phyloP scores from a whole-genome alignment of 106 monocot species.

The Dendrobium chrysotoxum region DNA sequence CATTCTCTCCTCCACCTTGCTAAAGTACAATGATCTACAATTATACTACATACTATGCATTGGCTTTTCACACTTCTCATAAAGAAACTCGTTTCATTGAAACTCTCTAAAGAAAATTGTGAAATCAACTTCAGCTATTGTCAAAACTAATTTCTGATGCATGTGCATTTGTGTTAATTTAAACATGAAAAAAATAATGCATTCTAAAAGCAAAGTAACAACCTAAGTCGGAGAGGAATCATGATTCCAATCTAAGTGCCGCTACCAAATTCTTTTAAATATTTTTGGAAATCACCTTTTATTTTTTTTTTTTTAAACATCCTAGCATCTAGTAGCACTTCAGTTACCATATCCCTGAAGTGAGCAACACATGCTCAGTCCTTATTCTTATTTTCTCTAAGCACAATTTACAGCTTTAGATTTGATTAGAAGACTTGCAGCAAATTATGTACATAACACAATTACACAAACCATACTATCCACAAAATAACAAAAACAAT shows the following conservation, averaged over 20 bases:
- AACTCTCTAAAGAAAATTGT: no score
- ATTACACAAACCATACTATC: background rate
- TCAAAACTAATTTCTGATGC: no score
- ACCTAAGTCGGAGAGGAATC: background rate
- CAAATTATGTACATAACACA: background rate
- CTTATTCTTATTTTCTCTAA: background rate
- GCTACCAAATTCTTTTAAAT: background rate
- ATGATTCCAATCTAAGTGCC: background rate
- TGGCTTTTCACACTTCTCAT: no score
- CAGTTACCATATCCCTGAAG: background rate
- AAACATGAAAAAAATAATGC: no score
- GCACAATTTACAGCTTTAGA: background rate
- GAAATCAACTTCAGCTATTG: no score
- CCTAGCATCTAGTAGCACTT: background rate
- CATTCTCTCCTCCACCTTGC: no score
- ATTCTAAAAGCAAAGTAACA: no score
- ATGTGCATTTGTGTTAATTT: no score
- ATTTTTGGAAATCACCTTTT: background rate
- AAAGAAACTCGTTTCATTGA: no score
- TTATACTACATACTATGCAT: no score
- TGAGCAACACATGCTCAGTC: background rate
- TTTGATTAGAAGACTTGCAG: background rate
- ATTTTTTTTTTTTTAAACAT: background rate
- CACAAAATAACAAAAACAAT: background rate
- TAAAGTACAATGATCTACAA: no score